phyloP scores from a whole-genome alignment of 2,329 filamentous ascomycete species.

The Aspergillus pseudonomiae region DNA sequence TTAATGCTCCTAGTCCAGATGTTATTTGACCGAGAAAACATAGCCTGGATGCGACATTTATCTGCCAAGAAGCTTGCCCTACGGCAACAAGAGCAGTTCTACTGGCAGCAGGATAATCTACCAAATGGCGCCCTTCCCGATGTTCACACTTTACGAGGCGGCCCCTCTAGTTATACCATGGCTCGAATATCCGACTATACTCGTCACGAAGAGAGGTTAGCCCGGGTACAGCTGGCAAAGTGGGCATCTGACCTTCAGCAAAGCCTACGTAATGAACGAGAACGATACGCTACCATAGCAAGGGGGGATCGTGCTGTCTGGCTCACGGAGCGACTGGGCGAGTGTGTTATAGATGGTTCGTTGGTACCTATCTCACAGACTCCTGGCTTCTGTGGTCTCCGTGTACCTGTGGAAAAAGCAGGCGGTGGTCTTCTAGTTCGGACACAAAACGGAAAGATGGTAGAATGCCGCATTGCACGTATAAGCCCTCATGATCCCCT shows the following conservation, averaged over 20 bases:
- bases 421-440: conserved; percentile 28
- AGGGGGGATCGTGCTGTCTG: conserved; percentile 68
- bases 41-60: conserved; percentile 78
- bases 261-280: conserved; percentile 73
- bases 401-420: conserved; percentile 28
- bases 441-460: conserved; percentile 26
- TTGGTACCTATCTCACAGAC: conserved; percentile 56
- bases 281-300: conserved; percentile 65
- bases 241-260: conserved; percentile 83
- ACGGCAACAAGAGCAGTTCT: conserved; percentile 59
- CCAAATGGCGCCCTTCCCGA: conserved; percentile 29
- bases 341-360: conserved; percentile 68
- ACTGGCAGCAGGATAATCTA: conserved; percentile 5
- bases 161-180: conserved; percentile 58
- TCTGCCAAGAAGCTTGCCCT: conserved; percentile 79
- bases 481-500: conserved; percentile 72
- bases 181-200: conserved; percentile 63
- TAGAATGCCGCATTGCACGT: conserved; percentile 38
- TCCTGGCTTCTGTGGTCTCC: conserved; percentile 31
- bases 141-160: conserved; percentile 28
- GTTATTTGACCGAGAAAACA: conserved; percentile 76
- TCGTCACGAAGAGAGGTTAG: conserved; percentile 62
- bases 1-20: conserved; percentile 69
- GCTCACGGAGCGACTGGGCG: conserved; percentile 67
- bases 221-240: conserved; percentile 72